Percentiles rank a stretch among this genome's conserved stretches.
Conservation (phyloP, 169 alveolate genomes). For the Plasmodium coatneyi region DNA sequence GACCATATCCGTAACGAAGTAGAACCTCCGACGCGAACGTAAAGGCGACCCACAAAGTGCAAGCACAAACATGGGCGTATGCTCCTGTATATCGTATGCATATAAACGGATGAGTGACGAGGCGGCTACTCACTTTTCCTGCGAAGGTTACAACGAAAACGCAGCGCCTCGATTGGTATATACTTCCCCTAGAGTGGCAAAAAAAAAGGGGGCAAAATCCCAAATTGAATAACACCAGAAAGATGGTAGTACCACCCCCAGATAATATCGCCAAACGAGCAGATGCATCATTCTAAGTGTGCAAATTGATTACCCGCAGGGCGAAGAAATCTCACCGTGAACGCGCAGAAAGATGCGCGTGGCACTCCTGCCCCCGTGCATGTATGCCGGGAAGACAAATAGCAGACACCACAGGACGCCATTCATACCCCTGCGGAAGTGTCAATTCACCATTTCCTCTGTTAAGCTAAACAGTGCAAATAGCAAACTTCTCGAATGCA, state of each 20-base stretch:
- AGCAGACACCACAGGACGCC: not conserved
- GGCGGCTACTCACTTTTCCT: not conserved
- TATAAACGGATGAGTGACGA: not conserved
- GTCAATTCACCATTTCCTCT: constrained; percentile 2
- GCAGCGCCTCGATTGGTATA: not conserved
- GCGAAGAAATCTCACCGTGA: not conserved
- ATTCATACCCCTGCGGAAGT: not conserved
- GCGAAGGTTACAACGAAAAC: not conserved
- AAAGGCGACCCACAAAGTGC: not conserved
- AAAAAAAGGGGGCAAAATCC: not conserved
- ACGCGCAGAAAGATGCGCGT: not conserved
- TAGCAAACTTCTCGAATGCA: constrained; percentile 11
- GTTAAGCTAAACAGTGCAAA: not conserved
- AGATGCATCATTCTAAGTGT: not conserved
- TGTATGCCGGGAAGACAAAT: not conserved
- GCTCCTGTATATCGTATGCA: not conserved
- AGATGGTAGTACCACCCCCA: not conserved
- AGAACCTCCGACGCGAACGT: constrained; percentile 1
- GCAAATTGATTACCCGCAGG: not conserved
- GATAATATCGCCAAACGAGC: not conserved
- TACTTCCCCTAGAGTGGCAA: not conserved
- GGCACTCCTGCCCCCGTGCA: not conserved
- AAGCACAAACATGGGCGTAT: not conserved
- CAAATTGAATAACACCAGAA: not conserved
- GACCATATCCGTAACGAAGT: constrained; percentile 29